Evolutionary conservation across 2,329 filamentous ascomycete genomes (phyloP), one percentile per base, ranked within the genome.

Genomic region (Talaromyces marneffei): DNA sequence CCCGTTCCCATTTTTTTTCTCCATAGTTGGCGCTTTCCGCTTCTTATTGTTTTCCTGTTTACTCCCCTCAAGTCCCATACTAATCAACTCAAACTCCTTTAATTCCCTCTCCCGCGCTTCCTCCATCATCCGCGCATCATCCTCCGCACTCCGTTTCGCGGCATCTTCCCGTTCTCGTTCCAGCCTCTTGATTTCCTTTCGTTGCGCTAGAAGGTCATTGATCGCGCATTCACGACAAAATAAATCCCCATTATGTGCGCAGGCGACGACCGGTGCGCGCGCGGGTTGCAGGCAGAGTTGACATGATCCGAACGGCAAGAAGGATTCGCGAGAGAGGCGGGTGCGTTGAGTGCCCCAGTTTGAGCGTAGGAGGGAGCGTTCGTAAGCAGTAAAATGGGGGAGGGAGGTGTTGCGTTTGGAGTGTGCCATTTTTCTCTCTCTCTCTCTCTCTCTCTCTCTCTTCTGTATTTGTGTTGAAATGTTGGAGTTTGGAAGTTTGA

Each of bases 191-290:
- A 96, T 92, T 72, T 97, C 94, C 77, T 92, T 90, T 67, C 91
- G 88, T 75, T 99, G 93, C 0, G 91, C 84, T 1, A 97, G 82
- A n/a, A 99, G 86, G 69, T 97, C 96, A 67, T 82, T 87, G 58
- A 97, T 85, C 8, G 92, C 92, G 78, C 93, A 99, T 78, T 97
- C 94, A 67, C 91, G 87, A 75, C 93, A 99, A 79, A 97, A 97
- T 14, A 99, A 82, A 74, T 97, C 92, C 64, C 93, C 93, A 65
- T 87, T 84, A 2, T 76, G 76, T 2, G 84, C 80, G 75, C 93
- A 97, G 23, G 91, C 87, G 37, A 97, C 91, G 25, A 97, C 92
- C 0, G 94, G 92, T 52, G 91, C 85, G 31, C 88, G 85, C 20
- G 92, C 89, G 7, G 88, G 84, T 63, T 92, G 85, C 16, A 97